Evolutionary conservation across 192 early-diverging fungal species (phyloP), one percentile per base, ranked within the genome.

Genomic region (Coemansia sp.): DNA sequence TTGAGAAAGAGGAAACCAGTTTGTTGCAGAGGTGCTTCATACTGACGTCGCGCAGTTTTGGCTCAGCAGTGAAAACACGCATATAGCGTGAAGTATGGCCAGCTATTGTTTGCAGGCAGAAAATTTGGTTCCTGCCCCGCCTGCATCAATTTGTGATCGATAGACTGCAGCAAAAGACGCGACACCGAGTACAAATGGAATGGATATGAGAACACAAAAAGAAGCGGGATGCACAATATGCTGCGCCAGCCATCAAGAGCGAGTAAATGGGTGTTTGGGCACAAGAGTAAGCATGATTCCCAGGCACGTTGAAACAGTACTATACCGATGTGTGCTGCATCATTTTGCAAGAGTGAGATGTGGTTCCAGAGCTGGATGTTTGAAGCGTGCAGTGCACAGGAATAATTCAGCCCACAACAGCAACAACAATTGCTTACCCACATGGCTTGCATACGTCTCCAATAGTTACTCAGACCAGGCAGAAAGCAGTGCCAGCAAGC

Each of bases 111-210:
- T 49, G 48, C 48, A 49, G 48, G 19, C 15, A 49, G 17, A 15
- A 49, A 19, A 19, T 49, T 49, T 2, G 48, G n/a, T 21, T 47
- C 43, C 48, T 49, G 15, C 48, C 19, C 48, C 48, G 21, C 29
- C 53, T 55, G 53, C 53, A 55, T 55, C 53, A 55, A 55, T 55
- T 55, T 55, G 29, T 55, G 53, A 55, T 55, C 53, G 53, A 55
- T 55, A 55, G 53, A 55, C 25, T 55, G 24, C 53, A 55, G 53
- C 23, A 14, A 10, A 53, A 14, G 25, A 27, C 25, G 52, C 25
- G 15, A 12, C 10, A 25, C 22, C 3, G 10, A 29, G 53, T 14
- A 15, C 5, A 14, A 27, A 32, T 3, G 29, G 15, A 10, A 17
- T 55, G 53, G 15, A 27, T 12, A 29, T n/a, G 29, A 12, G 53